Base-by-base conservation (phyloP, 2,329 filamentous ascomycete genomes). In the Cladophialophora chaetospira region DNA sequence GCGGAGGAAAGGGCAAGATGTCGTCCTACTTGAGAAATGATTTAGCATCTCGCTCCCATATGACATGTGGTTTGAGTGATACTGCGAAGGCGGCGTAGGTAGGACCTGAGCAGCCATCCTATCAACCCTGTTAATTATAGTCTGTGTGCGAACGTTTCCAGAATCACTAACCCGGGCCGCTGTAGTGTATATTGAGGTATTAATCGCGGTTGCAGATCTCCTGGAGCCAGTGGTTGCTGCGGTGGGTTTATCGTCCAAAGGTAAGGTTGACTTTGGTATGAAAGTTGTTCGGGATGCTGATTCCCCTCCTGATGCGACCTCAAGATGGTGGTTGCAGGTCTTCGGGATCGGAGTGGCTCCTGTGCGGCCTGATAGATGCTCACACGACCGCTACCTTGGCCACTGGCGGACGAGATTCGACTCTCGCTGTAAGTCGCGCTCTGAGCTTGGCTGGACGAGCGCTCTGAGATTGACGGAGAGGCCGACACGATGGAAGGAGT, bases 21-120 rank as follows among this genome's bases (percentile, higher is more conserved):
- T 23, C 10, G 21, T 43, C 26, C 11, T 49, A 57, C 60, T 45
- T 31, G 42, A 35, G 31, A 38, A 61, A 42, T 25, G 46, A 28
- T 17, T 33, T 9, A 51, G 19, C 56, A 55, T 59, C 15, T 62
- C 60, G 28, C 31, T 53, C 25, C 47, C 43, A 38, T 60, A 62
- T 21, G 51, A 9, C 40, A 60, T 45, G 36, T 59, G 57, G 26
- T 47, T 47, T 21, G 50, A 35, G 25, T 29, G 40, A 29, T 44
- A 57, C 19, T 60, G 57, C 42, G 46, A 40, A 15, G 60, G 40
- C 38, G 53, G 47, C 25, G 43, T 48, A n/a, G 53, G 55, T 11
- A 61, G 48, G 23, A 59, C 58, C 45, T 63, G 58, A 52, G 61
- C 38, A 23, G 61, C 61, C 61, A 63, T 63, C 44, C 61, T 63